Evolutionary conservation across 768 basidiomycete genomes (phyloP).

Genomic region (Coprinopsis marcescibilis): DNA sequence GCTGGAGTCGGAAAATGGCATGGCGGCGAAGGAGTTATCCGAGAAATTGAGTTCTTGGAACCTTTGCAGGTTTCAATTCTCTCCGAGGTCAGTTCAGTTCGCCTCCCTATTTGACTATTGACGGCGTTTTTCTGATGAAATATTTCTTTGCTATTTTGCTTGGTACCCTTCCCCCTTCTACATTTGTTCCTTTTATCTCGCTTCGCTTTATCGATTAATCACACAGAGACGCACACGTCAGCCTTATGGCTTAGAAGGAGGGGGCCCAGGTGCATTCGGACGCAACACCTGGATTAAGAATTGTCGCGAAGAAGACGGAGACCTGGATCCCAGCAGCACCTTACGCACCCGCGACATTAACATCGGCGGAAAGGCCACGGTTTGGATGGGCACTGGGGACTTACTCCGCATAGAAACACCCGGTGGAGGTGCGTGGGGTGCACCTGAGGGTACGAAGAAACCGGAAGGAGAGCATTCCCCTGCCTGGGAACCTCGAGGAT

Average conservation of each 20-base stretch:
- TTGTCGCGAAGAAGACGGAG: slow-evolving; percentile 60
- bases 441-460: slow-evolving; percentile 25
- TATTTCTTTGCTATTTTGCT: background rate
- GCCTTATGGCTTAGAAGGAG: slow-evolving; percentile 85
- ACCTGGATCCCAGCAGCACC: slow-evolving; percentile 38
- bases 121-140: background rate
- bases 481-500: slow-evolving; percentile 69
- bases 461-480: slow-evolving; percentile 26
- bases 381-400: slow-evolving; percentile 88
- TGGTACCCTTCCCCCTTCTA: background rate
- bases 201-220: background rate
- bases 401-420: slow-evolving; percentile 79
- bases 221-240: slow-evolving; percentile 72
- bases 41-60: slow-evolving; percentile 80
- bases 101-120: too few relatives aligned
- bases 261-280: slow-evolving; percentile 63
- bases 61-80: slow-evolving; percentile 84
- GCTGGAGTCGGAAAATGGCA: slow-evolving; percentile 66
- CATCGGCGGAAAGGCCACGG: slow-evolving; percentile 83
- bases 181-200: background rate
- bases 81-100: slow-evolving; percentile 76
- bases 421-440: slow-evolving; percentile 87
- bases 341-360: slow-evolving; percentile 58
- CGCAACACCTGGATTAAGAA: slow-evolving; percentile 86
- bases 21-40: slow-evolving; percentile 81